Evolutionary conservation across 345 rosid species (phyloP), one percentile per base, ranked within the genome.

Genomic region (Camelina laxa): DNA sequence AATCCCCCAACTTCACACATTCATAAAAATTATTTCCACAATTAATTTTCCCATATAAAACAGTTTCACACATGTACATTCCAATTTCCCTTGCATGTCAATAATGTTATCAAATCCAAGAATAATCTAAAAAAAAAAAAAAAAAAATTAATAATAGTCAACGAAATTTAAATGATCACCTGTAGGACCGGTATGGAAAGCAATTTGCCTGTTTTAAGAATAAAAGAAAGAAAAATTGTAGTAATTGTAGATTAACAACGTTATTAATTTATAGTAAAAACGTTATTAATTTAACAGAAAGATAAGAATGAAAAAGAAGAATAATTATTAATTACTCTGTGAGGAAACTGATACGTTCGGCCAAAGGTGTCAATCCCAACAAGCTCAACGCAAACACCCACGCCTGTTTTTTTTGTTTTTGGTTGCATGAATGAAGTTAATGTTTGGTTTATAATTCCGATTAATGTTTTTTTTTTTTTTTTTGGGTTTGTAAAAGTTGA

Each of bases 101-200:
- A 53, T 50, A 38, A 9, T 36, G 57, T 50, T 20, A 20, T 48
- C 12, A 42, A 42, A 42, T 41, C 15, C 45, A 41, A n/a, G 45
- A 12, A 41, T 41, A 41, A 41, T 41, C 45, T 12, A 0, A 41
- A 39, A 0, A 33, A 33, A 33, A 33, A 33, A 33, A 33, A 33
- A 24, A 24, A 22, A 22, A 22, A 22, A 22, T n/a, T n/a, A 9
- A 41, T 14, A 24, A 30, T 4, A 5, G 17, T 20, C 11, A 17
- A 20, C 13, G 7, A 22, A 50, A 16, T 42, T 3, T 16, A 20
- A 17, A 38, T 17, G 35, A 38, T 27, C 78, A 93, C 98, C 98
- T 87, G 97, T 94, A 72, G 98, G 96, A 65, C 97, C 93, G 1
- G 98, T 94, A 80, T 71, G 87, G 73, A 88, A 87, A 30, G 98